Conservation (phyloP, 306 rosid genomes). For the Mimosa bimucronata region DNA sequence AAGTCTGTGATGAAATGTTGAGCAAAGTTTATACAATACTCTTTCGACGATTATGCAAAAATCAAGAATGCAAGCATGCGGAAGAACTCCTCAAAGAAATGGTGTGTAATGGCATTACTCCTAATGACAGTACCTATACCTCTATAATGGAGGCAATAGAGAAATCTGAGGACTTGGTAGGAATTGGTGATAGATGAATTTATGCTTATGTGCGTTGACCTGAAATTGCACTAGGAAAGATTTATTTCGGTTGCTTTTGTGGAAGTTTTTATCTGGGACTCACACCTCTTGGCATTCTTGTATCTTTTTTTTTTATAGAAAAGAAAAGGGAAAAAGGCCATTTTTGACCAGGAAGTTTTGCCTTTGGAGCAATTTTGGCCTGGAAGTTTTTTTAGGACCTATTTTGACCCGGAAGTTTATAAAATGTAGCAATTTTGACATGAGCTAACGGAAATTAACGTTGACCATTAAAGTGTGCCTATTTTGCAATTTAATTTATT, state of each 20-base stretch:
- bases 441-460: too few species aligned
- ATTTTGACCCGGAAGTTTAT: too few species aligned
- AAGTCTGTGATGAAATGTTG: neutral
- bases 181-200: constrained; percentile 46
- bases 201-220: constrained; percentile 23
- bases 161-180: constrained; percentile 25
- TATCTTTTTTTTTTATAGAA: too few species aligned
- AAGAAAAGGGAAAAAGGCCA: too few species aligned
- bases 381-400: too few species aligned
- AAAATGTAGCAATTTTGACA: too few species aligned
- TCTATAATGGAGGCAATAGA: constrained; percentile 65
- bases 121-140: constrained; percentile 75
- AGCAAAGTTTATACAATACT: neutral
- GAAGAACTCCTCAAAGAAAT: constrained; percentile 70
- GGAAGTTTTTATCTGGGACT: neutral
- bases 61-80: constrained; percentile 67
- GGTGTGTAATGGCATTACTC: constrained; percentile 41
- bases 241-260: neutral
- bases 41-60: constrained; percentile 24
- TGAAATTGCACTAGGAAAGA: constrained; percentile 29
- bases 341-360: too few species aligned
- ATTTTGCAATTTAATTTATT: too few species aligned
- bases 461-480: too few species aligned
- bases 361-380: too few species aligned
- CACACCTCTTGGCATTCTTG: neutral